Evolutionary conservation across 441 rosid genomes (phyloP), one percentile per base, ranked within the genome.

Genomic region (Erodium moschatum): DNA sequence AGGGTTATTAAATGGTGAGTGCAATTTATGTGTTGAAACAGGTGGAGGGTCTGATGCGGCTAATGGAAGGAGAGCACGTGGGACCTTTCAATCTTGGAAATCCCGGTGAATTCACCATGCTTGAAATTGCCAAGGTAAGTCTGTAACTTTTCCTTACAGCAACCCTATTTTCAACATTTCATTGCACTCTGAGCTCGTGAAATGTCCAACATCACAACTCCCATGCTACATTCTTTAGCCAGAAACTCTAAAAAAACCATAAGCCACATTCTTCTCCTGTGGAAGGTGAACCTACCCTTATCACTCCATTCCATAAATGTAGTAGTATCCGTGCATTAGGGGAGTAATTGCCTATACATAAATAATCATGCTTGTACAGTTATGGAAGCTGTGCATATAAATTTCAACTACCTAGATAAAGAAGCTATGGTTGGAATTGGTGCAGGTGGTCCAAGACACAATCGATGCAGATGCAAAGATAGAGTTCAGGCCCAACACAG

Each of bases 1-100:
- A 24, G 44, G 21, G 21, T 67, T 21, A 62, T 71, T 65, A 73
- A 38, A 48, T 31, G 44, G 10, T n/a, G 33, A 9, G 19, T 70
- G 40, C 19, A 18, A 31, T 42, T 42, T 77, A 27, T 63, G 13
- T 74, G 1, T 38, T 58, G 70, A 24, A 67, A 69, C 74, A 92
- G 98, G 98, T 92, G 60, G 98, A 90, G 79, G 98, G 97, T 70
- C 79, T 92, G 77, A 88, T 92, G 90, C 92, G 96, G 18, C 84
- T 92, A 69, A 92, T 92, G 98, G 98, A 88, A 78, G 93, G 96
- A 65, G 98, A 92, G 74, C 96, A 92, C 33, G 93, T 88, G 62
- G 97, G 97, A 35, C 95, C 95, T 67, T 88, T 95, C 78, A 95
- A 95, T 79, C 96, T 95, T 40, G 98, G 99, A 16, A 24, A 24